These are phyloP conservation scores for Penicillium cataractarum DNA, from an alignment of 495 filamentous ascomycete genomes.

Conservation along the genomic window DNA sequence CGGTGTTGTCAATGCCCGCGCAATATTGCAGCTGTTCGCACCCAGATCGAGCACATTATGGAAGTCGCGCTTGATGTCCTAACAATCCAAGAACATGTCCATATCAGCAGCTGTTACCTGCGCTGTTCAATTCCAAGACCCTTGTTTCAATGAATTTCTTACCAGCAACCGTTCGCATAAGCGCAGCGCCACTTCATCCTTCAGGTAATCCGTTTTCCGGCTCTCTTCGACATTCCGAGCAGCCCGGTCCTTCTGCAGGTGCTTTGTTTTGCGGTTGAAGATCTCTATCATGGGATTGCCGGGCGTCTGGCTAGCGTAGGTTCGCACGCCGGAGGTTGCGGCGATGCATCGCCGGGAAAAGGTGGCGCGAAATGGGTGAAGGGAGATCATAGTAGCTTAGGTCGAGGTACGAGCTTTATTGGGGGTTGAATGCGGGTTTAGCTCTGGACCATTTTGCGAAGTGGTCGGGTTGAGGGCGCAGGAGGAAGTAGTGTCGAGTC, in stretches of 20 bases:
- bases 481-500: conserved; percentile 11
- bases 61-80: conserved; percentile 92
- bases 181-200: conserved; percentile 85
- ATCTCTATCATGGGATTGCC: conserved; percentile 80
- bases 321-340: conserved; percentile 37
- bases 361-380: conserved; percentile 30
- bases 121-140: background rate
- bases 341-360: conserved; percentile 24
- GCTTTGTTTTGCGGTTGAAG: conserved; percentile 87
- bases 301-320: conserved; percentile 76
- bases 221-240: conserved; percentile 70
- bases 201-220: conserved; percentile 83
- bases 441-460: conserved; percentile 15
- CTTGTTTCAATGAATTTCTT: conserved; percentile 21
- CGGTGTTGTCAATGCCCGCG: conserved; percentile 71
- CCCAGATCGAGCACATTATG: conserved; percentile 88
- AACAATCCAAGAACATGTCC: conserved; percentile 9
- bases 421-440: background rate
- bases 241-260: conserved; percentile 86
- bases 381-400: conserved; percentile 32
- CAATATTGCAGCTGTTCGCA: conserved; percentile 95
- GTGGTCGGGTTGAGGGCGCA: conserved; percentile 12
- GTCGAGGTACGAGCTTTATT: background rate
- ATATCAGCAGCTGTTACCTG: conserved; percentile 11
- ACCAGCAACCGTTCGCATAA: conserved; percentile 88